These are phyloP conservation scores for Fistulina hepatica DNA, from an alignment of 1,284 basidiomycete species.

Conservation along the genomic window DNA sequence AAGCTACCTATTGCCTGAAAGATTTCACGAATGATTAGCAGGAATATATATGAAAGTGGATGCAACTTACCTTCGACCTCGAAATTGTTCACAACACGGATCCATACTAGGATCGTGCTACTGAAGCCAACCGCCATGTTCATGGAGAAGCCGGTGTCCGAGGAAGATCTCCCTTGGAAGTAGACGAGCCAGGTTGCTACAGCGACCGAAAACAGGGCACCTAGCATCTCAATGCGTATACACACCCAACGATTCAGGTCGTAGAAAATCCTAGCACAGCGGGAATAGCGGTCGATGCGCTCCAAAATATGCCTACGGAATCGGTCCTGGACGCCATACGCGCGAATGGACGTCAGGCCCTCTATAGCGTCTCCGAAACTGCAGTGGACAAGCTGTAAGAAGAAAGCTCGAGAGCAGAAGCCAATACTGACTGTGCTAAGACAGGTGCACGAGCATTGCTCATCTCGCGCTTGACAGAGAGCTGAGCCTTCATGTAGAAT, in stretches of 20 bases:
- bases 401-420: no score
- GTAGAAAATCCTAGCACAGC: slow-evolving; percentile 37
- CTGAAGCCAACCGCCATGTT: slow-evolving; percentile 48
- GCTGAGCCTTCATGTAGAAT: slow-evolving; percentile 56
- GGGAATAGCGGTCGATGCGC: slow-evolving; percentile 38
- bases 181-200: slow-evolving; percentile 47
- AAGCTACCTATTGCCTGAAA: slow-evolving; percentile 36
- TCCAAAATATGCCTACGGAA: slow-evolving; percentile 36
- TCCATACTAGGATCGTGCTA: slow-evolving; percentile 40
- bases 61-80: slow-evolving; percentile 41
- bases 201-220: slow-evolving; percentile 39
- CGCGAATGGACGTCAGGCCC: slow-evolving; percentile 56
- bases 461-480: slow-evolving; percentile 71
- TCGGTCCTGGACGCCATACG: slow-evolving; percentile 39
- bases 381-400: no score
- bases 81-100: slow-evolving; percentile 43
- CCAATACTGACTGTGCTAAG: slow-evolving; percentile 39
- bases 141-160: slow-evolving; percentile 45
- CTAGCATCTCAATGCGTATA: slow-evolving; percentile 40
- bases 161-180: slow-evolving; percentile 28
- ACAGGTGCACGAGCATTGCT: slow-evolving; percentile 58
- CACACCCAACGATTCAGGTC: slow-evolving; percentile 52
- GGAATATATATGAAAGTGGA: neutral
- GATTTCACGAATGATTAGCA: slow-evolving; percentile 4
- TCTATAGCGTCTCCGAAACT: slow-evolving; percentile 55